phyloP scores from a whole-genome alignment of 2,329 filamentous ascomycete genomes.

The Lojkania enalia region DNA sequence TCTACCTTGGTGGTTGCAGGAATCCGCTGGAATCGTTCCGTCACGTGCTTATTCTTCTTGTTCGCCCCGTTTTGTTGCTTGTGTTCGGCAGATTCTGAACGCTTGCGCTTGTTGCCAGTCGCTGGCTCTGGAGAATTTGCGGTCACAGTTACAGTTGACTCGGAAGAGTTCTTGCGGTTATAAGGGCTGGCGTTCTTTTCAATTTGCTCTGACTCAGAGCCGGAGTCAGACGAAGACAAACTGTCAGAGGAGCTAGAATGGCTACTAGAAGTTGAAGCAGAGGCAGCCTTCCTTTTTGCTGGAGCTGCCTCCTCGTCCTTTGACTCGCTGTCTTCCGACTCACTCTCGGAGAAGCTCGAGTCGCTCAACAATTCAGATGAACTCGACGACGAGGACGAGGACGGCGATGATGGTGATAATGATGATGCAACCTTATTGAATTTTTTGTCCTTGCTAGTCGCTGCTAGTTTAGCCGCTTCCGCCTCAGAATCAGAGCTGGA shows the following conservation, averaged over 20 bases:
- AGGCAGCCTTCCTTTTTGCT: conserved; percentile 16
- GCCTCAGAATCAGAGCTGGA: conserved; percentile 33
- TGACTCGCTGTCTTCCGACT: conserved; percentile 16
- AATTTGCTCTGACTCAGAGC: conserved; percentile 20
- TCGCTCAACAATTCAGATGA: conserved; percentile 21
- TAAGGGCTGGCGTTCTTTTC: conserved; percentile 4
- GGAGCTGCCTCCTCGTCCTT: conserved; percentile 20
- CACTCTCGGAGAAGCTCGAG: conserved; percentile 25
- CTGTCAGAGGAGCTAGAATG: conserved; percentile 21
- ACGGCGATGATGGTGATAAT: conserved; percentile 34
- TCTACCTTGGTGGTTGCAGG: conserved; percentile 70
- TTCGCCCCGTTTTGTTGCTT: conserved; percentile 18
- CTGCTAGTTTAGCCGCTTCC: conserved; percentile 14
- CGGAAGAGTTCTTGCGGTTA: conserved; percentile 50
- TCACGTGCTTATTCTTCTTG: conserved; percentile 40
- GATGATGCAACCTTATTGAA: conserved; percentile 32
- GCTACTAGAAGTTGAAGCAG: conserved; percentile 24
- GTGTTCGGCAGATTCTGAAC: conserved; percentile 35
- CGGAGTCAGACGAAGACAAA: conserved; percentile 13
- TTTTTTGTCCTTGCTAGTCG: conserved; percentile 20
- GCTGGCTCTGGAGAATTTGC: conserved; percentile 31
- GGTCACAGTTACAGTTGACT: conserved; percentile 46
- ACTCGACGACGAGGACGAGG: conserved; percentile 23
- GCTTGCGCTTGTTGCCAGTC: conserved; percentile 50
- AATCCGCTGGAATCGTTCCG: conserved; percentile 74